A percentile compares a stretch with the other conserved stretches of the same genome.
Evolutionary conservation across 2,329 filamentous ascomycete species (phyloP).

Genomic region (Pseudocercospora crystallina): DNA sequence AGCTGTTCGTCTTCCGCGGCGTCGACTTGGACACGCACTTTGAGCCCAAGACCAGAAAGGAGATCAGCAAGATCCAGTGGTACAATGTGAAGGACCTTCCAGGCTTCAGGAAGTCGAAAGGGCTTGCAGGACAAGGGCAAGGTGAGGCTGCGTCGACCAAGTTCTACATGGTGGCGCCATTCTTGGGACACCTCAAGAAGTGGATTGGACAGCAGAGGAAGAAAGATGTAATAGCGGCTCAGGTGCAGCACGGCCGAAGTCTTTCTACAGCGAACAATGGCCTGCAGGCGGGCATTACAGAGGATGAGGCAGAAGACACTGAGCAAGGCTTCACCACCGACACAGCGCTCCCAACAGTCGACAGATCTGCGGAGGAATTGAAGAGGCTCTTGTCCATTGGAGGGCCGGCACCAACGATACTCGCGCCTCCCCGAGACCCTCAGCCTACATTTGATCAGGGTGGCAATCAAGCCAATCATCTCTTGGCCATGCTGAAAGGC

Average conservation of each 20-base stretch:
- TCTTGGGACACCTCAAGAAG: constrained; percentile 78
- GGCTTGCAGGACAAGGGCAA: constrained; percentile 58
- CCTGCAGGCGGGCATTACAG: constrained; percentile 16
- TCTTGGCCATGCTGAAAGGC: constrained; percentile 58
- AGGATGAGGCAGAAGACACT: constrained; percentile 21
- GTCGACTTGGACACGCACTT: constrained; percentile 86
- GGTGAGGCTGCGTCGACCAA: constrained; percentile 71
- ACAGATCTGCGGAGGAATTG: constrained; percentile 42
- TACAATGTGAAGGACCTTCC: constrained; percentile 87
- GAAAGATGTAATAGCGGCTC: constrained; percentile 48
- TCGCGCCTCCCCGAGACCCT: background rate
- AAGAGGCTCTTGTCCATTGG: constrained; percentile 52
- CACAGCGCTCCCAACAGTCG: constrained; percentile 12
- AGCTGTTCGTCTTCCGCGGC: constrained; percentile 86
- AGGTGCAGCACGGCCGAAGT: constrained; percentile 17
- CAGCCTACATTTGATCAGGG: constrained; percentile 37
- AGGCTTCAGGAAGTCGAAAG: constrained; percentile 71
- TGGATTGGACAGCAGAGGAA: constrained; percentile 88
- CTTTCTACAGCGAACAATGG: constrained; percentile 14
- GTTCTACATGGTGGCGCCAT: constrained; percentile 98
- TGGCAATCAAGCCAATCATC: constrained; percentile 41
- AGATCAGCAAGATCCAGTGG: constrained; percentile 97
- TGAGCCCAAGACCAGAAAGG: constrained; percentile 87
- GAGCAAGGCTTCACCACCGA: constrained; percentile 17
- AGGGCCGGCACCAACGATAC: constrained; percentile 22